Percentiles rank a stretch among this genome's conserved stretches.
Conservation (phyloP, 75 land plant species). For the Azolla pinnata region DNA sequence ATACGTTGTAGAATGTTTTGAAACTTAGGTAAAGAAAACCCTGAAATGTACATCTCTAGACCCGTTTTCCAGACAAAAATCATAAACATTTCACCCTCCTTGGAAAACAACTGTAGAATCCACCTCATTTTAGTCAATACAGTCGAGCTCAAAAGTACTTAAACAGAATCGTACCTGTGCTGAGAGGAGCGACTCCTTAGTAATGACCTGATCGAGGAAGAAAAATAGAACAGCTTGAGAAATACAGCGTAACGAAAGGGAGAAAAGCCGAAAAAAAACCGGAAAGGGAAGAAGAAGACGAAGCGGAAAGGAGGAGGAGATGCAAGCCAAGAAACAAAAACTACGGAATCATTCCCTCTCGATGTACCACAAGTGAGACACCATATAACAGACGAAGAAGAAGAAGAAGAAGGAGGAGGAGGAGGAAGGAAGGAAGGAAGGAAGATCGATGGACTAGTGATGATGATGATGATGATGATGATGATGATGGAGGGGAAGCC, state of each 20-base stretch:
- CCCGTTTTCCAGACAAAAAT: background rate
- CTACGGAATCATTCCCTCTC: too few species aligned
- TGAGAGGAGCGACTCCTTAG: slow-evolving; percentile 66
- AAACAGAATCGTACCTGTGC: slow-evolving; percentile 58
- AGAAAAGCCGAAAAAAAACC: background rate
- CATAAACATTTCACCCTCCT: background rate
- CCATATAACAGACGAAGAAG: too few species aligned
- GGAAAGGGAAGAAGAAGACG: background rate
- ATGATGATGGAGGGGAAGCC: too few species aligned
- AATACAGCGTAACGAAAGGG: background rate
- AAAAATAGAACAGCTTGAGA: background rate
- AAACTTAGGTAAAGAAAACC: background rate
- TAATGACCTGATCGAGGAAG: slow-evolving; percentile 48
- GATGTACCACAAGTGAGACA: too few species aligned
- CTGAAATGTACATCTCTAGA: slow-evolving; percentile 1
- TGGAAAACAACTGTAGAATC: background rate
- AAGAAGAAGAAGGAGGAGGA: too few species aligned
- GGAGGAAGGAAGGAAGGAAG: too few species aligned
- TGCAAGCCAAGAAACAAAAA: too few species aligned
- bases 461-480: too few species aligned
- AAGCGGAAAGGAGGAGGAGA: background rate
- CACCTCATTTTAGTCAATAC: background rate
- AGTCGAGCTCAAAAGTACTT: background rate
- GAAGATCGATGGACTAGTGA: too few species aligned
- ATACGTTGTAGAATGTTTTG: background rate